Conservation (phyloP, 169 alveolate species). For the Cyclospora cayetanensis region DNA sequence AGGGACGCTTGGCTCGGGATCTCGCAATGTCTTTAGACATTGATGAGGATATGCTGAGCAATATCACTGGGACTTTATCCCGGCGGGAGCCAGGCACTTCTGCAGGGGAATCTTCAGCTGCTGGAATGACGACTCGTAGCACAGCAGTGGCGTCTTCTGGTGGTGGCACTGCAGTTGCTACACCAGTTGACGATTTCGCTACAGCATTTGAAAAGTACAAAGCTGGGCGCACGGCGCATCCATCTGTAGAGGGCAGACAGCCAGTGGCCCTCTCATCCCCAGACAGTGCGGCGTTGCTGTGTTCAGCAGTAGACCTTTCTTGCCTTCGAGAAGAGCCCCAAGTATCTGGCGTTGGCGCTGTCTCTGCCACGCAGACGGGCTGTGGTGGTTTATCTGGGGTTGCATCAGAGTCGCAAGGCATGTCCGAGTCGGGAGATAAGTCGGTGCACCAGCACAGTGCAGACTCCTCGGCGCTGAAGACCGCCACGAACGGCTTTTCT, state of each 20-base stretch:
- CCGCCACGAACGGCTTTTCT: conserved; percentile 15
- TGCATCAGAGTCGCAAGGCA: neutral
- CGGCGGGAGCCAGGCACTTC: too few species aligned
- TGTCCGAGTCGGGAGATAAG: neutral
- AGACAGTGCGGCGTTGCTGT: conserved; percentile 38
- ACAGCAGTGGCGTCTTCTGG: too few species aligned
- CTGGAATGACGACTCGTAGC: too few species aligned
- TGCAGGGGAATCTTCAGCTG: too few species aligned
- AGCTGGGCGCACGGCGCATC: neutral
- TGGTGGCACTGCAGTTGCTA: too few species aligned
- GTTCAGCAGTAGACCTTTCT: conserved; percentile 50
- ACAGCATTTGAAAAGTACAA: conserved; percentile 4
- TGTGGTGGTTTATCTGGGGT: neutral
- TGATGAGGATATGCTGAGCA: neutral
- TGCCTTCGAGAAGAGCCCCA: conserved; percentile 29
- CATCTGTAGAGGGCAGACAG: neutral
- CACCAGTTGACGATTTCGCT: neutral
- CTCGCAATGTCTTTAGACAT: neutral
- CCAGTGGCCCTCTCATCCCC: neutral
- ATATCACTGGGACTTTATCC: neutral
- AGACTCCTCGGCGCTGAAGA: neutral
- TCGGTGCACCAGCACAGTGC: conserved; percentile 33
- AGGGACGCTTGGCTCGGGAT: conserved; percentile 33
- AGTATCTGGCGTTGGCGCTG: neutral
- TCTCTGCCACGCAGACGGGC: neutral